Evolutionary conservation across 139 green algal genomes (phyloP).

Genomic region (Haematococcus sp.): DNA sequence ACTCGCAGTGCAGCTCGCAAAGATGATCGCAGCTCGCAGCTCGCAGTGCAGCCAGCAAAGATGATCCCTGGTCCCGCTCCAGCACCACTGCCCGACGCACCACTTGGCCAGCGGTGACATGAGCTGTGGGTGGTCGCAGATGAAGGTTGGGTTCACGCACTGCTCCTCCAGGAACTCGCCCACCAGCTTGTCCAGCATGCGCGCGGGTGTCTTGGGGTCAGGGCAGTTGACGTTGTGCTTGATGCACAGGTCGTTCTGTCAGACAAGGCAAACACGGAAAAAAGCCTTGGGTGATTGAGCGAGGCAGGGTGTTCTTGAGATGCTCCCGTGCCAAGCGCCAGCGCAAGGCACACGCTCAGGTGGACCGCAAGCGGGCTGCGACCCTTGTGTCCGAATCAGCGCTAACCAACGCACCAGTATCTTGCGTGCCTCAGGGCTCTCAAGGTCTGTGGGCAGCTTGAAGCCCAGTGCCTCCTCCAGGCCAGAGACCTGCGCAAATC

Average conservation of each 20-base stretch:
- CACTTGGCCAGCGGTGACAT: slow-evolving; percentile 99
- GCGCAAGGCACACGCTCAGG: too few relatives aligned
- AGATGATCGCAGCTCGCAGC: too few relatives aligned
- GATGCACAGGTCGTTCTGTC: slow-evolving; percentile 64
- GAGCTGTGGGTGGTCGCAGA: slow-evolving; percentile 98
- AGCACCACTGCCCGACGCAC: slow-evolving; percentile 34
- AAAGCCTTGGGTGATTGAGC: too few relatives aligned
- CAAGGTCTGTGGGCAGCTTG: slow-evolving; percentile 66
- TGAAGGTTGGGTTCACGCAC: slow-evolving; percentile 96
- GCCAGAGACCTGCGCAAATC: slow-evolving; percentile 46
- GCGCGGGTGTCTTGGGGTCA: slow-evolving; percentile 84
- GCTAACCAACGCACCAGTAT: slow-evolving; percentile 6
- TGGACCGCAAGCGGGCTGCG: too few relatives aligned
- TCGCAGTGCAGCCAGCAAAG: neutral
- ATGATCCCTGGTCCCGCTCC: neutral
- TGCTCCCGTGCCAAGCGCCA: too few relatives aligned
- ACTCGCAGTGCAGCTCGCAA: too few relatives aligned
- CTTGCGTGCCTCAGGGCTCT: slow-evolving; percentile 61
- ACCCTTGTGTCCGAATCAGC: too few relatives aligned
- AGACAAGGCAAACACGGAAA: neutral
- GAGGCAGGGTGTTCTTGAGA: too few relatives aligned
- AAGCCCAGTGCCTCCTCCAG: slow-evolving; percentile 78
- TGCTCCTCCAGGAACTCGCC: slow-evolving; percentile 95
- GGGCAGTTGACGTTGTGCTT: slow-evolving; percentile 83
- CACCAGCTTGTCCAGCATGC: slow-evolving; percentile 98